Percentiles rank a stretch among this genome's conserved stretches.
phyloP scores from a whole-genome alignment of 139 green algal species.

The Trebouxia sp. region DNA sequence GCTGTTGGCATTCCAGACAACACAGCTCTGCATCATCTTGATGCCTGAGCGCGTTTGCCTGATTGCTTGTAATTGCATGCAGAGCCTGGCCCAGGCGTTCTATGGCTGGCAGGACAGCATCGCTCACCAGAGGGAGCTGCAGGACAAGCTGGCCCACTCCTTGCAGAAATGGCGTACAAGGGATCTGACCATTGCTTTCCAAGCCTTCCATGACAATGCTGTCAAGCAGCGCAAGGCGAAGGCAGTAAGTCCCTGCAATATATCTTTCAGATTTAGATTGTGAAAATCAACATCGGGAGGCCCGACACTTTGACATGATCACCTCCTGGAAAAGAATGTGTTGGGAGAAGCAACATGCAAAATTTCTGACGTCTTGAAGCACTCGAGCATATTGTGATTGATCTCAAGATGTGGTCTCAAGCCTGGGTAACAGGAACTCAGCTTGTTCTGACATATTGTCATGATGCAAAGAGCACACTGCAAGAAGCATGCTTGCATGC shows the following conservation, averaged over 20 bases:
- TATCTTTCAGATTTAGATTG: too few relatives aligned
- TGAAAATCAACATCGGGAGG: too few relatives aligned
- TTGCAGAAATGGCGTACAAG: not conserved
- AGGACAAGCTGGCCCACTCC: slow-evolving; percentile 15
- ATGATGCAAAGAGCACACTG: too few relatives aligned
- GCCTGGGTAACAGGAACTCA: too few relatives aligned
- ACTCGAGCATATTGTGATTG: too few relatives aligned
- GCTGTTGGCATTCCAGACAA: too few relatives aligned
- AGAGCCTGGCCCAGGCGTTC: slow-evolving; percentile 18
- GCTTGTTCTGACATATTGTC: too few relatives aligned
- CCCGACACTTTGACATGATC: not conserved
- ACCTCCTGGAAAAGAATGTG: too few relatives aligned
- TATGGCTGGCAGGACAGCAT: not conserved
- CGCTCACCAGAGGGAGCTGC: not conserved
- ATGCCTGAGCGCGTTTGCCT: not conserved
- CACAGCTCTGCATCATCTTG: not conserved
- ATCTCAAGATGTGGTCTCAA: too few relatives aligned
- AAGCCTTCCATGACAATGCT: slow-evolving; percentile 11
- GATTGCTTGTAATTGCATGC: not conserved
- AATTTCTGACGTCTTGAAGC: too few relatives aligned
- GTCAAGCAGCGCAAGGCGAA: slow-evolving; percentile 13
- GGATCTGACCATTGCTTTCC: slow-evolving; percentile 10
- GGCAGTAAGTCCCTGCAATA: not conserved
- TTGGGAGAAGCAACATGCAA: too few relatives aligned
- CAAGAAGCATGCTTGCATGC: too few relatives aligned